Evolutionary conservation across 2,329 filamentous ascomycete genomes (phyloP), one percentile per base, ranked within the genome.

Genomic region (Xylariaceae sp.): DNA sequence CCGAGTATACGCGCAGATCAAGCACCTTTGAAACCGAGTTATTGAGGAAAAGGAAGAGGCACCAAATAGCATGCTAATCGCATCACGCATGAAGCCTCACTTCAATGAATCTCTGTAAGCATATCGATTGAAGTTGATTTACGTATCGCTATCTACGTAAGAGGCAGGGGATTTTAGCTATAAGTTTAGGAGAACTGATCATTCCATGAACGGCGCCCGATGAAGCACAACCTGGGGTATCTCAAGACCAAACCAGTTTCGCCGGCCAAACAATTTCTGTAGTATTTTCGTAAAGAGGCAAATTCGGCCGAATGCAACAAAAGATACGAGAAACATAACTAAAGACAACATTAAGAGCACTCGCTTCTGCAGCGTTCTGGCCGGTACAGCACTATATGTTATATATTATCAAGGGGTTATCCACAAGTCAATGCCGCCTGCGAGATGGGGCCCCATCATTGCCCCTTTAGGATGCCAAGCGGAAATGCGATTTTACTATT

Each of bases 281-380:
- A 8, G 7, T 26, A 37, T 33, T 29, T 42, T 18, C n/a, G n/a
- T n/a, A n/a, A 20, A n/a, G 33, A 30, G 32, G 40, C 43, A 37
- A 45, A 36, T 44, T 27, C 32, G 33, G 44, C 4, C 35, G 45
- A 54, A 49, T 27, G 21, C 45, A 50, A 54, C 45, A 50, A 40
- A 50, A 3, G 16, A 40, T 49, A 54, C 45, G 45, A 54, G 32
- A 20, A 54, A 32, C 51, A 44, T 39, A 50, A 54, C 51, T 44
- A 40, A 33, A 13, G n/a, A n/a, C n/a, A n/a, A n/a, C n/a, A n/a
- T n/a, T 24, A 18, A 49, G 5, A 40, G 44, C 39, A 15, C 13
- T 16, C 32, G 10, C 11, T 35, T 23, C 23, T 21, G 10, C 21
- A 33, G 33, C 3, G 40, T 54, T 50, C 45, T 54, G 13, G 51